Evolutionary conservation across 2,329 filamentous ascomycete species (phyloP).

Genomic region (Xylariaceae sp.): DNA sequence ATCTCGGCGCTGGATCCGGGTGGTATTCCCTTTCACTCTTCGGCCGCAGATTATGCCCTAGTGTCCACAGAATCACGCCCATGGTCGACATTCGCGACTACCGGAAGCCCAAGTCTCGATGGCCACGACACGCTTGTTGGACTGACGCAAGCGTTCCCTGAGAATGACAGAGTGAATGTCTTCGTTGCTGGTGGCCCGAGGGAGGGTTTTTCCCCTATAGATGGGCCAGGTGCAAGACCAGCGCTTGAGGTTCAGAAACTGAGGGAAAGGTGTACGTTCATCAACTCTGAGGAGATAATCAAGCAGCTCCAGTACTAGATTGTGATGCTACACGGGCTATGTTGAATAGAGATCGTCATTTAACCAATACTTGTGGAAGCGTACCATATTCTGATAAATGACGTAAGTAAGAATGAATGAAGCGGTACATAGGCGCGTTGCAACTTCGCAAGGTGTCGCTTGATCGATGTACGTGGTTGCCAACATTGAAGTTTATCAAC

Average conservation of each 20-base stretch:
- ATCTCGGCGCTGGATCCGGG: slow-evolving; percentile 41
- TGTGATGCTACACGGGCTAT: too few species aligned
- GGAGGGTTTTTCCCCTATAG: slow-evolving; percentile 41
- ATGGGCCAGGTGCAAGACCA: slow-evolving; percentile 33
- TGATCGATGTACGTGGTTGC: too few species aligned
- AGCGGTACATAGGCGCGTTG: too few species aligned
- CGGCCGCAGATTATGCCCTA: slow-evolving; percentile 40
- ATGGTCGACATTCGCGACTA: slow-evolving; percentile 46
- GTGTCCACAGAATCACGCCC: slow-evolving; percentile 39
- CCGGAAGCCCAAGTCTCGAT: slow-evolving; percentile 34
- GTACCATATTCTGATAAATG: too few species aligned
- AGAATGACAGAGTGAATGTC: slow-evolving; percentile 27
- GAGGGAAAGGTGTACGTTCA: slow-evolving; percentile 45
- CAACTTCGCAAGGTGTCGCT: too few species aligned
- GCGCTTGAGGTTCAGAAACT: slow-evolving; percentile 41
- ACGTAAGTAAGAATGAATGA: too few species aligned
- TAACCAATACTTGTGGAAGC: too few species aligned
- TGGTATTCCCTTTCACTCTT: slow-evolving; percentile 36
- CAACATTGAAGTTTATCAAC: too few species aligned
- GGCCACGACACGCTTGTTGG: slow-evolving; percentile 39
- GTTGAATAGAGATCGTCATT: too few species aligned
- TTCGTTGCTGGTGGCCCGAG: slow-evolving; percentile 45
- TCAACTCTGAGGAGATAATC: slow-evolving; percentile 45
- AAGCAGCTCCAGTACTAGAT: slow-evolving; percentile 32
- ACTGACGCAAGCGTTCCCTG: slow-evolving; percentile 39